phyloP scores from a whole-genome alignment of 345 rosid species.

The Murraya koenigii region DNA sequence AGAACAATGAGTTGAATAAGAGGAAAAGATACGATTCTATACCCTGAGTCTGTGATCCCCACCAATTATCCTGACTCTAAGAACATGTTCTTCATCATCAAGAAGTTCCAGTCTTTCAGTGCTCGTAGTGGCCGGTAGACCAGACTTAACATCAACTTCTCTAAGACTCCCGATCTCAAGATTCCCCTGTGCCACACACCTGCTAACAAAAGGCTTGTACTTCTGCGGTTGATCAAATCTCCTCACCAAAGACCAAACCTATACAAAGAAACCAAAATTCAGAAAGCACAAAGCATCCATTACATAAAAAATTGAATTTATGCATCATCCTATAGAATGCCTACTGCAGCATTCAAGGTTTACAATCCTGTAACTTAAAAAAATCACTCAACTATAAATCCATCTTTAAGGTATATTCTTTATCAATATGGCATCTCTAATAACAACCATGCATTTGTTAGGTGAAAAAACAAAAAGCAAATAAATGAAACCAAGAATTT shows the following conservation, averaged over 20 bases:
- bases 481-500: background rate
- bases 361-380: background rate
- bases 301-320: background rate
- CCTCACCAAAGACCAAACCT: conserved; percentile 89
- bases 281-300: background rate
- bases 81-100: conserved; percentile 74
- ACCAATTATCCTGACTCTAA: conserved; percentile 67
- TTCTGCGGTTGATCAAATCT: conserved; percentile 83
- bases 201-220: conserved; percentile 73
- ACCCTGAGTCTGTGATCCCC: conserved; percentile 89
- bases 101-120: conserved; percentile 77
- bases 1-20: background rate
- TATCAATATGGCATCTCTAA: background rate
- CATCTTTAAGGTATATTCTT: conserved; percentile 7
- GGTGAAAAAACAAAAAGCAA: background rate
- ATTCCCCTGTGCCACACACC: conserved; percentile 67
- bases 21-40: background rate
- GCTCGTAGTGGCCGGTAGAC: conserved; percentile 79
- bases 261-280: background rate
- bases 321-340: background rate
- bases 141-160: conserved; percentile 80
- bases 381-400: background rate
- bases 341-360: conserved; percentile 4
- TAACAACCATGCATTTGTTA: background rate
- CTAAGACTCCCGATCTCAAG: conserved; percentile 78